Conservation (phyloP, 2,329 filamentous ascomycete genomes). For the Phyllosticta paracitricarpa region DNA sequence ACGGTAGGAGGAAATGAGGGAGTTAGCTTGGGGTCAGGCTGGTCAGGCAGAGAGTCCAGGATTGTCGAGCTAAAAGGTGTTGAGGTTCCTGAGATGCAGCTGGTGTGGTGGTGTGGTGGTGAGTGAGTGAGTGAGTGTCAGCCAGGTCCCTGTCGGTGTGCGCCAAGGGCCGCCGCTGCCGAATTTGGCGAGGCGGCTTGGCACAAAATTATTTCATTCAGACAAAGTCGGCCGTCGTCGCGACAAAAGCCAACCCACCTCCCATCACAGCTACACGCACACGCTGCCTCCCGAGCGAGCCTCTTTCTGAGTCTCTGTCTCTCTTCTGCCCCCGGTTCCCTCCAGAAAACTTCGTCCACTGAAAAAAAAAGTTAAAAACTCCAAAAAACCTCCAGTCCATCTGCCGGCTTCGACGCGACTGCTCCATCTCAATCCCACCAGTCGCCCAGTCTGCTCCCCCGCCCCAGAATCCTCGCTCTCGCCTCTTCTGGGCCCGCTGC, state of each 20-base stretch:
- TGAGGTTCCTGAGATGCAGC: no score
- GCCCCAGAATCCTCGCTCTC: conserved; percentile 1
- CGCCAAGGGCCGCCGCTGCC: conserved; percentile 8
- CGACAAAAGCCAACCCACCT: conserved; percentile 10
- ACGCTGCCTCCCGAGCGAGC: conserved; percentile 10
- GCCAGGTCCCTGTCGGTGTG: background rate
- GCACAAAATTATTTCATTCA: conserved; percentile 11
- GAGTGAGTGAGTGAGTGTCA: background rate
- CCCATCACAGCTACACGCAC: conserved; percentile 1
- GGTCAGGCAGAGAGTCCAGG: no score
- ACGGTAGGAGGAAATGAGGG: no score
- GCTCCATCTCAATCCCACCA: conserved; percentile 6
- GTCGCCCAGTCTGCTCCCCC: conserved; percentile 7
- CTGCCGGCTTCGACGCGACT: conserved; percentile 9
- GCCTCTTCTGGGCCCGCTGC: background rate
- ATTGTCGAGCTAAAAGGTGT: no score
- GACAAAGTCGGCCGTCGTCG: conserved; percentile 1
- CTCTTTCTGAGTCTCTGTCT: conserved; percentile 12
- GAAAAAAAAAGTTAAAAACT: conserved; percentile 31
- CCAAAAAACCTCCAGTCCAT: conserved; percentile 19
- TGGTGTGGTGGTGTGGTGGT: background rate
- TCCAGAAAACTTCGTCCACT: conserved; percentile 14
- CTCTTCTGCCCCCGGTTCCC: conserved; percentile 12
- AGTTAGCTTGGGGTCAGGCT: no score
- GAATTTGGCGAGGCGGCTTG: conserved; percentile 10